Evolutionary conservation across 495 filamentous ascomycete genomes (phyloP).

Genomic region (Cairneyella variabilis): DNA sequence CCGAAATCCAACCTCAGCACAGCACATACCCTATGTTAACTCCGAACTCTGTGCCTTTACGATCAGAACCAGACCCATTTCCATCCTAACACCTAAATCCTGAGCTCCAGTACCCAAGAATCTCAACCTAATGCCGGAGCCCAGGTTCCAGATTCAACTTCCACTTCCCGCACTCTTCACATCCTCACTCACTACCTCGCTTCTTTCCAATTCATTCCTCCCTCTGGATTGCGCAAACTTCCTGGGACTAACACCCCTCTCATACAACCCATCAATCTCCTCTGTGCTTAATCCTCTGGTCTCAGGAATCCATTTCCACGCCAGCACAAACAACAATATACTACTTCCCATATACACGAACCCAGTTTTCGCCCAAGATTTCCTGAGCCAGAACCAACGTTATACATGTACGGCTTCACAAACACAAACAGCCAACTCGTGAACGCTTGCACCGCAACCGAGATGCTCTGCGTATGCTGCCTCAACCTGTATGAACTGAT

Average conservation of each 20-base stretch:
- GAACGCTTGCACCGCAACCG: constrained; percentile 11
- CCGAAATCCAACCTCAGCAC: too few species aligned
- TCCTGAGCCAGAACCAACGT: constrained; percentile 13
- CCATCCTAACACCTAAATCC: too few species aligned
- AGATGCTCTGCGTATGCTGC: constrained; percentile 19
- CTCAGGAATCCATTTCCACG: constrained; percentile 63
- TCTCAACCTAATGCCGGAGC: too few species aligned
- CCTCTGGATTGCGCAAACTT: neutral
- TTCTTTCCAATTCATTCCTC: neutral
- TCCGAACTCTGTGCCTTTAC: too few species aligned
- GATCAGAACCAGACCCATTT: too few species aligned
- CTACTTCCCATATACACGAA: constrained; percentile 31
- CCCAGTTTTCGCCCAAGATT: constrained; percentile 19
- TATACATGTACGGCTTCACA: constrained; percentile 23
- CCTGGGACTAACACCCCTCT: constrained; percentile 2
- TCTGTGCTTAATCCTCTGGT: constrained; percentile 64
- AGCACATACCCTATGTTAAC: too few species aligned
- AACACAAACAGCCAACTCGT: constrained; percentile 17
- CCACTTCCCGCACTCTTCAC: neutral
- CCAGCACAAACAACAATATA: constrained; percentile 34
- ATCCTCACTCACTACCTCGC: neutral
- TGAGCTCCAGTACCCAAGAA: too few species aligned
- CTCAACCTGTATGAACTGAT: constrained; percentile 17
- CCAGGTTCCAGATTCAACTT: neutral
- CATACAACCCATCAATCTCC: constrained; percentile 66